A percentile compares a stretch with the other conserved stretches of the same genome.
phyloP scores from a whole-genome alignment of 352 stramenopile genomes.

The Globisporangium perplexum region DNA sequence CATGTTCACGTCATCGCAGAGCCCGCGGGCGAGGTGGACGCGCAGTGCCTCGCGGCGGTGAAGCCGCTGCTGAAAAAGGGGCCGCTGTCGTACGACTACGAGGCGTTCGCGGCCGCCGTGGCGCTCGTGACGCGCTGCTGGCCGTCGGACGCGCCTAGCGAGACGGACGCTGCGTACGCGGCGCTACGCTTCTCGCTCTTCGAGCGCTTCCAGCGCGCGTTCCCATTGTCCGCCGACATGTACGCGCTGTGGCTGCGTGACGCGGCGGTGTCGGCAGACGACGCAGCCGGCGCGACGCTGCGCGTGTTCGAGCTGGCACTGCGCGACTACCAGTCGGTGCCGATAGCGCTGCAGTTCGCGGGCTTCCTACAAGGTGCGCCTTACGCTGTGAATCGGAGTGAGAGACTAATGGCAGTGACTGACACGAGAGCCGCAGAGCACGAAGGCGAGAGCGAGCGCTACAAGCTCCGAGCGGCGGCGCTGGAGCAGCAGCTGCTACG shows the following conservation, averaged over 20 bases:
- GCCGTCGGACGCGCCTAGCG: constrained; percentile 7
- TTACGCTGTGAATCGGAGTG: neutral
- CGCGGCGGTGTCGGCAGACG: constrained; percentile 2
- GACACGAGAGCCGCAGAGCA: neutral
- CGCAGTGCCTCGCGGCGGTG: constrained; percentile 12
- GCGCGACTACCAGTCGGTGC: constrained; percentile 53
- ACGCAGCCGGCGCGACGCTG: constrained; percentile 15
- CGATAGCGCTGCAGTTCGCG: constrained; percentile 33
- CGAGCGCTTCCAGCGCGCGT: constrained; percentile 37
- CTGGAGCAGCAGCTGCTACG: constrained; percentile 27
- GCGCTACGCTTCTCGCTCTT: constrained; percentile 30
- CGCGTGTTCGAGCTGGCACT: constrained; percentile 33
- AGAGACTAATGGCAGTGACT: neutral
- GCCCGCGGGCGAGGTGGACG: neutral
- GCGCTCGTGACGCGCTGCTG: constrained; percentile 27
- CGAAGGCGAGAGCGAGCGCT: neutral
- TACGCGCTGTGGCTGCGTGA: constrained; percentile 52
- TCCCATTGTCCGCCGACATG: constrained; percentile 53
- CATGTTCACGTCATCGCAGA: constrained; percentile 29
- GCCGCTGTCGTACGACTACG: constrained; percentile 21
- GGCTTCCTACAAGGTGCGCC: constrained; percentile 25
- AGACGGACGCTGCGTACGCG: constrained; percentile 10
- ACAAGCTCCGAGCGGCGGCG: constrained; percentile 2
- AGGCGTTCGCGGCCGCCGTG: constrained; percentile 28
- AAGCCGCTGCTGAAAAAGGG: constrained; percentile 13